Evolutionary conservation across 306 rosid species (phyloP).

Genomic region (Quillaja saponaria): DNA sequence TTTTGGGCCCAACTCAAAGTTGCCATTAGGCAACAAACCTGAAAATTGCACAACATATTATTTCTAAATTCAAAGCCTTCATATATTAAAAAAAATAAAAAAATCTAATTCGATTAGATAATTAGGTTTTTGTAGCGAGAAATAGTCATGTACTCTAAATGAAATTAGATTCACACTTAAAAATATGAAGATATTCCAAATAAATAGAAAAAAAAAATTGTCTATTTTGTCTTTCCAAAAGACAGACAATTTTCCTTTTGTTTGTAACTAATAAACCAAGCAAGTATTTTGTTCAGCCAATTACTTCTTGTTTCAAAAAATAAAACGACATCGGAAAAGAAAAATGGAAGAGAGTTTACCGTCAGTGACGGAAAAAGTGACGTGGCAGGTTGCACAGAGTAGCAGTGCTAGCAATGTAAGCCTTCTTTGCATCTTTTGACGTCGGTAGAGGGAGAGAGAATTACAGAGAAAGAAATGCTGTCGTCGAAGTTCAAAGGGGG

Average conservation of each 20-base stretch:
- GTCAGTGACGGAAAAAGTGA: slow-evolving; percentile 38
- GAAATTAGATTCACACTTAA: too few relatives aligned
- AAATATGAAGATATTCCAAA: too few relatives aligned
- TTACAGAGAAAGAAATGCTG: slow-evolving; percentile 2
- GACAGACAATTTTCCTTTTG: too few relatives aligned
- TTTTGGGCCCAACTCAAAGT: slow-evolving; percentile 65
- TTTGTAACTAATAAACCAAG: too few relatives aligned
- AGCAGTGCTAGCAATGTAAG: slow-evolving; percentile 40
- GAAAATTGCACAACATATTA: slow-evolving; percentile 4
- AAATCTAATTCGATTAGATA: too few relatives aligned
- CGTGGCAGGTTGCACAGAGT: slow-evolving; percentile 41
- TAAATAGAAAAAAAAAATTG: too few relatives aligned
- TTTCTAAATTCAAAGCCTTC: neutral
- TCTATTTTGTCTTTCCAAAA: too few relatives aligned
- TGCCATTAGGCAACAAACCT: slow-evolving; percentile 74
- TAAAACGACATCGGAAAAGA: too few relatives aligned
- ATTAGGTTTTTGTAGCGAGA: too few relatives aligned
- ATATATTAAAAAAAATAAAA: neutral
- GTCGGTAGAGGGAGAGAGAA: neutral
- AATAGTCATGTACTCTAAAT: too few relatives aligned
- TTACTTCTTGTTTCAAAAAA: neutral
- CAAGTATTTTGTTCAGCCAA: too few relatives aligned
- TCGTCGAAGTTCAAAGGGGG: slow-evolving; percentile 23
- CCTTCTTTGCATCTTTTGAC: slow-evolving; percentile 44
- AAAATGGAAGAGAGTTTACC: slow-evolving; percentile 35